These are phyloP conservation scores for Dissophora ornata DNA, from an alignment of 192 early-diverging fungal genomes.

Conservation along the genomic window DNA sequence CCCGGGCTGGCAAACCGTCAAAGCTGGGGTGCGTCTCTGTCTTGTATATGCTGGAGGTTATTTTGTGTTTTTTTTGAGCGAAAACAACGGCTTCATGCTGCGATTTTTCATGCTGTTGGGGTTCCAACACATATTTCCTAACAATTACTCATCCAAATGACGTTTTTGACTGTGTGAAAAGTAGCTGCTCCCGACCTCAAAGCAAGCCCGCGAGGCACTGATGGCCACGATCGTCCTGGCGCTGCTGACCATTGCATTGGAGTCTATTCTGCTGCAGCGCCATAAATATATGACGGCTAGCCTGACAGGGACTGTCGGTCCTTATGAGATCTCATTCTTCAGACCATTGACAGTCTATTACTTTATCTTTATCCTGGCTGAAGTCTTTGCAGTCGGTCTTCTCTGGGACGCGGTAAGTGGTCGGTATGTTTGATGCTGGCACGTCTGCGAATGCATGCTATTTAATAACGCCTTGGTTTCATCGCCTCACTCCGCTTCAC, in stretches of 20 bases:
- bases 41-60: neutral
- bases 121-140: no score
- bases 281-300: conserved; percentile 13
- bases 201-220: conserved; percentile 20
- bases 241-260: conserved; percentile 28
- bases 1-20: conserved; percentile 24
- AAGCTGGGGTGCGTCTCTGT: conserved; percentile 33
- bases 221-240: conserved; percentile 22
- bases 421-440: neutral
- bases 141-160: no score
- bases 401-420: conserved; percentile 49
- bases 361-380: conserved; percentile 36
- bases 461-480: neutral
- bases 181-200: conserved; percentile 38
- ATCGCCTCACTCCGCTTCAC: no score
- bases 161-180: no score
- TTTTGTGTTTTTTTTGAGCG: neutral
- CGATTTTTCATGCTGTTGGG: no score
- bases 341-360: conserved; percentile 39
- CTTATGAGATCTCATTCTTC: conserved; percentile 41
- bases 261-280: conserved; percentile 22
- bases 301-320: neutral
- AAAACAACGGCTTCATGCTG: no score
- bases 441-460: neutral
- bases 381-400: conserved; percentile 37